Conservation (phyloP, 495 filamentous ascomycete species). For the Cercophora scortea region DNA sequence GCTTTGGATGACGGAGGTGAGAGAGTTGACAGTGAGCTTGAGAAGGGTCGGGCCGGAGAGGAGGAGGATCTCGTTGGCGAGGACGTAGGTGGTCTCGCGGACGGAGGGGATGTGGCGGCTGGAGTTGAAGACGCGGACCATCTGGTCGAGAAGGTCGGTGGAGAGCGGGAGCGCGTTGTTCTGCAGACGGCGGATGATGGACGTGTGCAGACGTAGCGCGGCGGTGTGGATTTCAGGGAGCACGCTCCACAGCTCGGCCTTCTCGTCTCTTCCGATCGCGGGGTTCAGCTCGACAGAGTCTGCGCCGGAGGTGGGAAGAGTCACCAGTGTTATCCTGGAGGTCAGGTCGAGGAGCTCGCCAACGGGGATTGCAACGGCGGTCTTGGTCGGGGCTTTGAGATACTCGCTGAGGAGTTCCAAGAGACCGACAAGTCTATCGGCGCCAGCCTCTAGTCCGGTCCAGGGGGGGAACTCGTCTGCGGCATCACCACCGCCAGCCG, state of each 20-base stretch:
- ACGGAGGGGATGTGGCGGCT: slow-evolving; percentile 50
- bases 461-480: slow-evolving; percentile 53
- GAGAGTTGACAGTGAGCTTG: slow-evolving; percentile 50
- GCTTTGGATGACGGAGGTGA: slow-evolving; percentile 48
- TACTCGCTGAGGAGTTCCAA: slow-evolving; percentile 49
- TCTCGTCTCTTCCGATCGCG: slow-evolving; percentile 68
- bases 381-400: slow-evolving; percentile 48
- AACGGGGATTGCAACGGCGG: slow-evolving; percentile 54
- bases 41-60: slow-evolving; percentile 55
- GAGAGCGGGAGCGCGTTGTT: slow-evolving; percentile 44
- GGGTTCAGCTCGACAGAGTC: slow-evolving; percentile 46
- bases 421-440: slow-evolving; percentile 57
- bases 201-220: slow-evolving; percentile 49
- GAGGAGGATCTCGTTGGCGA: slow-evolving; percentile 48
- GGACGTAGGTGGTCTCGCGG: slow-evolving; percentile 51
- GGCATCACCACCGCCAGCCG: slow-evolving; percentile 32
- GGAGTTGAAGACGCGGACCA: slow-evolving; percentile 58
- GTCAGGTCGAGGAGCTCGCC: slow-evolving; percentile 57
- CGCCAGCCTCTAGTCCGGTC: slow-evolving; percentile 63
- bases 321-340: slow-evolving; percentile 59
- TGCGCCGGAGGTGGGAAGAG: slow-evolving; percentile 40
- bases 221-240: slow-evolving; percentile 68
- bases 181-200: slow-evolving; percentile 46
- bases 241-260: slow-evolving; percentile 61
- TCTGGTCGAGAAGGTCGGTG: slow-evolving; percentile 56